phyloP scores from a whole-genome alignment of 148 eudicot genomes.

The Dysphania ambrosioides region DNA sequence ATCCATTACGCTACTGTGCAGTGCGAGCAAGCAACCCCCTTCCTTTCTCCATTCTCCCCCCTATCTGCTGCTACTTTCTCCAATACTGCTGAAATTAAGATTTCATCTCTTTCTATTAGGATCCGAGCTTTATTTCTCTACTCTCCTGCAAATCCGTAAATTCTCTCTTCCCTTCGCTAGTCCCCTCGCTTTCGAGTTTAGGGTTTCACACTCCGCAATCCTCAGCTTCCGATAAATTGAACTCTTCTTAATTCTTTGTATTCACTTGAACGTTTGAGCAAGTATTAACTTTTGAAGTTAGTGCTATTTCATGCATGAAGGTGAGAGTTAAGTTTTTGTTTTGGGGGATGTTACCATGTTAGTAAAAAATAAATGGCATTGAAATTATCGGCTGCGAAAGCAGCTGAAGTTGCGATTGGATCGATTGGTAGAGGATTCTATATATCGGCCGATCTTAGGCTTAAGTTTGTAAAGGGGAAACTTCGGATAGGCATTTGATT shows the following conservation, averaged over 20 bases:
- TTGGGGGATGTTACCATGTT: slow-evolving; percentile 20
- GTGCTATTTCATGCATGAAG: not conserved
- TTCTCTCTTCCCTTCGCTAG: not conserved
- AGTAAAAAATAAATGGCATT: slow-evolving; percentile 49
- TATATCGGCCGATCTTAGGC: slow-evolving; percentile 72
- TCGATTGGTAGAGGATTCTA: slow-evolving; percentile 91
- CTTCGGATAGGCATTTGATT: slow-evolving; percentile 53
- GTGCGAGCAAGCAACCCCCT: not conserved
- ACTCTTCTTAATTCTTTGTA: not conserved
- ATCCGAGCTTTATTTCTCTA: slow-evolving; percentile 4
- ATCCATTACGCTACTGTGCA: not conserved
- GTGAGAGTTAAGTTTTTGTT: not conserved
- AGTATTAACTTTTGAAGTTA: not conserved
- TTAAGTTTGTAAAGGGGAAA: slow-evolving; percentile 78
- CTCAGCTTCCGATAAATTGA: not conserved
- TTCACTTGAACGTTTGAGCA: not conserved
- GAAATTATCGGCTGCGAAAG: slow-evolving; percentile 62
- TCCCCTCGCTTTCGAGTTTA: not conserved
- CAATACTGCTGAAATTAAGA: not conserved
- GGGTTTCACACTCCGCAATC: not conserved
- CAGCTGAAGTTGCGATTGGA: slow-evolving; percentile 77
- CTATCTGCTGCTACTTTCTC: not conserved
- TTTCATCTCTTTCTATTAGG: slow-evolving; percentile 1
- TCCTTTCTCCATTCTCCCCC: not conserved
- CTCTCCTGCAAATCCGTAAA: not conserved